Base-by-base conservation (phyloP, 2,329 filamentous ascomycete species). In the Pyrenophora graminea region DNA sequence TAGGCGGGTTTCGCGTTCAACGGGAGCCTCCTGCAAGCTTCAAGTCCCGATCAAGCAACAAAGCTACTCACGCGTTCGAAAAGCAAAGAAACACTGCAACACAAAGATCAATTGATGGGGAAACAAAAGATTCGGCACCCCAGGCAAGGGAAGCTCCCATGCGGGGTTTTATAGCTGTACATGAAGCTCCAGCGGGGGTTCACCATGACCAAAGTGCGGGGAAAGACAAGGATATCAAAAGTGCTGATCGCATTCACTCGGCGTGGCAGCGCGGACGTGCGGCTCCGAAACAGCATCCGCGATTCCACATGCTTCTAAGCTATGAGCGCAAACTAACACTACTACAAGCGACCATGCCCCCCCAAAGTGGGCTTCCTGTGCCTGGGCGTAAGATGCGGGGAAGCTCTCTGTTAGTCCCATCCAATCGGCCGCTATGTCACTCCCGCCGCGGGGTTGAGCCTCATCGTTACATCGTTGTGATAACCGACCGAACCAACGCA, bases 81-180 rank as follows among this genome's bases (percentile, higher is more conserved):
- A 30, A 30, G 27, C 27, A 12, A 30, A 30, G 10, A 12, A 12
- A 12, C 27, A 30, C 27, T 3, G 4, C 27, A 30, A 30, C 10
- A 13, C 8, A 30, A 30, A 30, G 23, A 30, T 12, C 18, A 32
- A 45, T n/a, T 13, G 30, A 40, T 25, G 18, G 19, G 23, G 3
- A 31, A 31, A 9, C 7, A 51, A 37, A 36, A 6, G n/a, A 30
- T 9, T 31, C 27, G 10, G 45, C 10, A 12, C n/a, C n/a, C 15
- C 8, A 34, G 36, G 31, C 32, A 18, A 23, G n/a, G 23, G 30
- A 45, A 34, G 19, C 32, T 44, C 18, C 48, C 45, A 41, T 48
- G 55, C 54, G 59, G 63, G 61, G 58, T 64, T 65, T 61, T 66
- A 64, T 64, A 65, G 62, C 57, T 64, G 27, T 30, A 30, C 27